Percentiles rank a stretch among this genome's conserved stretches.
Evolutionary conservation across 495 filamentous ascomycete species (phyloP).

Genomic region (Penicillium coffeae): DNA sequence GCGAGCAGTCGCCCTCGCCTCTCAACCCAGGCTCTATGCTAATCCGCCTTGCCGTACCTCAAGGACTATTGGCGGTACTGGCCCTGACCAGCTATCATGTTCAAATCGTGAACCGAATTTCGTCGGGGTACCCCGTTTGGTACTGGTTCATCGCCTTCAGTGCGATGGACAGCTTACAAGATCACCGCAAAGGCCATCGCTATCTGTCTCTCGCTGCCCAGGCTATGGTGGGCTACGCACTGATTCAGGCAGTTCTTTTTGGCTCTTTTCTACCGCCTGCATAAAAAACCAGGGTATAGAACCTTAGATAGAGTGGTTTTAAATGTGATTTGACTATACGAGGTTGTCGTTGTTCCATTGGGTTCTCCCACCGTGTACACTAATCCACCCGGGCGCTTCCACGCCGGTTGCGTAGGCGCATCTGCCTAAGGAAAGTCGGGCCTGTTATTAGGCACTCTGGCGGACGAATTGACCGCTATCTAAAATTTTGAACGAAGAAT

Average conservation of each 20-base stretch:
- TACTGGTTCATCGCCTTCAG: slow-evolving; percentile 69
- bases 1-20: slow-evolving; percentile 16
- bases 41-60: slow-evolving; percentile 56
- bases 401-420: slow-evolving; percentile 14
- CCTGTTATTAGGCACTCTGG: slow-evolving; percentile 1
- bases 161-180: slow-evolving; percentile 21
- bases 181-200: slow-evolving; percentile 16
- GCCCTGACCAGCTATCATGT: slow-evolving; percentile 81
- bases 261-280: slow-evolving; percentile 96
- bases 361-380: not conserved
- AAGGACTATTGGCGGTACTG: slow-evolving; percentile 66
- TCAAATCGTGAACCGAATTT: slow-evolving; percentile 86
- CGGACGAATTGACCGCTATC: not conserved
- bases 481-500: not conserved
- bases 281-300: slow-evolving; percentile 29
- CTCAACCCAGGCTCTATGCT: slow-evolving; percentile 48
- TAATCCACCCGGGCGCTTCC: not conserved
- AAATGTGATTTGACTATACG: not conserved
- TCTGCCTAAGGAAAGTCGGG: slow-evolving; percentile 12
- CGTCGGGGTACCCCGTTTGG: slow-evolving; percentile 86
- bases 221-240: slow-evolving; percentile 75
- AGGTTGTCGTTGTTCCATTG: not conserved
- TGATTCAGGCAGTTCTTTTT: slow-evolving; percentile 78
- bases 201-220: slow-evolving; percentile 41
- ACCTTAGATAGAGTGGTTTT: not conserved